Evolutionary conservation across 2,329 filamentous ascomycete genomes (phyloP).

Genomic region (Fusarium sp.): DNA sequence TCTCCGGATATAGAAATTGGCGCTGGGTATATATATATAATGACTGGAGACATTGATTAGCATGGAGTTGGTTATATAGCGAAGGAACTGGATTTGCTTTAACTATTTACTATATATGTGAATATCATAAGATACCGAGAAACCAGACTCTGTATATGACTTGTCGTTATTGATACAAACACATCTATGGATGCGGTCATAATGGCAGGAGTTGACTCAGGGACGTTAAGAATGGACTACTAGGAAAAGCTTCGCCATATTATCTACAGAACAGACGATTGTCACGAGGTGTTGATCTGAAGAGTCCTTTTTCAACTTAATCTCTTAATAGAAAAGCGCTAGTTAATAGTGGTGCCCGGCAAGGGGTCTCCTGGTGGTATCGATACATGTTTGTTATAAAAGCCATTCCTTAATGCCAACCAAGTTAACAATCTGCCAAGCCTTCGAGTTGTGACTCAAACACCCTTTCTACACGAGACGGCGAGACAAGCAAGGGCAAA

Average conservation of each 20-base stretch:
- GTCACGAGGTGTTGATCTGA: neutral
- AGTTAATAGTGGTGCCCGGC: slow-evolving; percentile 18
- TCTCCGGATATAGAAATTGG: neutral
- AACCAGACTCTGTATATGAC: neutral
- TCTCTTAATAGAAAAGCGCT: neutral
- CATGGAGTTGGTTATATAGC: slow-evolving; percentile 30
- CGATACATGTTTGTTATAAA: slow-evolving; percentile 9
- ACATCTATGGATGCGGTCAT: neutral
- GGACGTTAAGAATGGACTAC: no score
- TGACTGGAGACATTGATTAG: slow-evolving; percentile 19
- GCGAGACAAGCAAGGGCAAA: slow-evolving; percentile 20
- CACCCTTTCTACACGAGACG: slow-evolving; percentile 18
- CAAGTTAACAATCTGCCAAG: neutral
- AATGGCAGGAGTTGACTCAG: neutral
- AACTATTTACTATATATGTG: neutral
- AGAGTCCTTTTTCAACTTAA: neutral
- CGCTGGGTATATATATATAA: slow-evolving; percentile 10
- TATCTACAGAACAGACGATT: neutral
- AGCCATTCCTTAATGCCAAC: neutral
- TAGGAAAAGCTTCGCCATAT: neutral
- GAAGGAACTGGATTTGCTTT: neutral
- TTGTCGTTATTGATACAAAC: no score
- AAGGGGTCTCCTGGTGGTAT: slow-evolving; percentile 15
- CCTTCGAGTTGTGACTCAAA: slow-evolving; percentile 17
- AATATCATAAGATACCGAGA: neutral